Evolutionary conservation across 1,284 basidiomycete genomes (phyloP).

Genomic region (Porogramme epimiltina): DNA sequence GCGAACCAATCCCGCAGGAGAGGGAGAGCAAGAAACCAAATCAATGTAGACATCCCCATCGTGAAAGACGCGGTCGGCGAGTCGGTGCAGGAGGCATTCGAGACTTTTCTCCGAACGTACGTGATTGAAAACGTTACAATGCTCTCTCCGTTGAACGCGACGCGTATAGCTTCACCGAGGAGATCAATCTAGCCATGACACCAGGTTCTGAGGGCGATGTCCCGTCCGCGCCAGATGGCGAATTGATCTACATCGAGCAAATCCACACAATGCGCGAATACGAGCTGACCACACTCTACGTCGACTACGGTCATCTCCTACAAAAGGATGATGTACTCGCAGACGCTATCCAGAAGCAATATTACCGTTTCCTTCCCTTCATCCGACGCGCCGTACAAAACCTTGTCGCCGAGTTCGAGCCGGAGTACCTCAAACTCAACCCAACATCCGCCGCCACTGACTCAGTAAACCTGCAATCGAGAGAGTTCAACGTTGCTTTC

Average conservation of each 20-base stretch:
- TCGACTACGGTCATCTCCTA: slow-evolving; percentile 92
- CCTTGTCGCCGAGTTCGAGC: slow-evolving; percentile 86
- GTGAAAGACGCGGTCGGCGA: slow-evolving; percentile 94
- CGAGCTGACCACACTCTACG: slow-evolving; percentile 92
- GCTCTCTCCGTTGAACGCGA: neutral
- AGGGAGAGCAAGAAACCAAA: slow-evolving; percentile 43
- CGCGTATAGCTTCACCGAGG: slow-evolving; percentile 75
- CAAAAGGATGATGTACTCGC: slow-evolving; percentile 91
- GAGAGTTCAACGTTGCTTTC: slow-evolving; percentile 96
- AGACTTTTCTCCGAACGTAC: slow-evolving; percentile 88
- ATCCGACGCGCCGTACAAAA: slow-evolving; percentile 89
- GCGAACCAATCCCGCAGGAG: slow-evolving; percentile 25
- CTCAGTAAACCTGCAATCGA: slow-evolving; percentile 84
- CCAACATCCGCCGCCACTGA: slow-evolving; percentile 76
- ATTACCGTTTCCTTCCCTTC: slow-evolving; percentile 96
- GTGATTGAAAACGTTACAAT: slow-evolving; percentile 29
- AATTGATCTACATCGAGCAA: slow-evolving; percentile 86
- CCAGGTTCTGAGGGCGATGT: slow-evolving; percentile 69
- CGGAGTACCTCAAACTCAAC: slow-evolving; percentile 93
- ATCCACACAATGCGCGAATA: slow-evolving; percentile 93
- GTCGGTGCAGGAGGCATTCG: slow-evolving; percentile 89
- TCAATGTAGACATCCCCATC: slow-evolving; percentile 71
- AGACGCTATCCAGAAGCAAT: slow-evolving; percentile 90
- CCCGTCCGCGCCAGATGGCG: slow-evolving; percentile 58
- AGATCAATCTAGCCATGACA: slow-evolving; percentile 72